These are phyloP conservation scores for Colletotrichum sp. DNA, from an alignment of 2,329 filamentous ascomycete genomes.

Conservation along the genomic window DNA sequence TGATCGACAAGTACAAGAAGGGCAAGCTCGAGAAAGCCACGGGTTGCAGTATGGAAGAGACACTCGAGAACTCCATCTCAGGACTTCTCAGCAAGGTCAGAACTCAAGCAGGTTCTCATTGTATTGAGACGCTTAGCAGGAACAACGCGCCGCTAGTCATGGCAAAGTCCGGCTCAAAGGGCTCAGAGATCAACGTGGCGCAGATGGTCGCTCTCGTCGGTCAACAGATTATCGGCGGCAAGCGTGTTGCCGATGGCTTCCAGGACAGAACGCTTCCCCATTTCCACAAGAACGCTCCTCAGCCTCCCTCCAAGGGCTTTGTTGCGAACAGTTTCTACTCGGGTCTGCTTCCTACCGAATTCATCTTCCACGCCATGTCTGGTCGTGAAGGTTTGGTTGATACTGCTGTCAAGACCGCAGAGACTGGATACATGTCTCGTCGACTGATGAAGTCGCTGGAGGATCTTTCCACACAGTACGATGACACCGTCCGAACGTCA, in stretches of 20 bases:
- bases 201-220: slow-evolving; percentile 98
- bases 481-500: slow-evolving; percentile 92
- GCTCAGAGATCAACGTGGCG: slow-evolving; percentile 96
- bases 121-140: slow-evolving; percentile 86
- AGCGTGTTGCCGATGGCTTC: slow-evolving; percentile 94
- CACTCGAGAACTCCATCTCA: slow-evolving; percentile 87
- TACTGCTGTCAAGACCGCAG: slow-evolving; percentile 98
- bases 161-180: slow-evolving; percentile 97
- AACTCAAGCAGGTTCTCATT: slow-evolving; percentile 88
- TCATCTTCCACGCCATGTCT: slow-evolving; percentile 97
- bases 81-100: slow-evolving; percentile 92
- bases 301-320: slow-evolving; percentile 96
- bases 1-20: slow-evolving; percentile 80
- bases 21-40: slow-evolving; percentile 85
- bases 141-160: slow-evolving; percentile 95
- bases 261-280: slow-evolving; percentile 94
- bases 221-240: slow-evolving; percentile 95
- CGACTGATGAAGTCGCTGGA: slow-evolving; percentile 97
- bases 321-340: slow-evolving; percentile 98
- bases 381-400: slow-evolving; percentile 98
- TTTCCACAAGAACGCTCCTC: slow-evolving; percentile 90
- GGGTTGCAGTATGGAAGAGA: slow-evolving; percentile 90
- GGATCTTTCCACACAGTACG: slow-evolving; percentile 91
- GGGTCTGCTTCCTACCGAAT: slow-evolving; percentile 87
- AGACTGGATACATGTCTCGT: slow-evolving; percentile 99